Evolutionary conservation across 2,329 filamentous ascomycete genomes (phyloP).

Genomic region (Cladophialophora chaetospira): DNA sequence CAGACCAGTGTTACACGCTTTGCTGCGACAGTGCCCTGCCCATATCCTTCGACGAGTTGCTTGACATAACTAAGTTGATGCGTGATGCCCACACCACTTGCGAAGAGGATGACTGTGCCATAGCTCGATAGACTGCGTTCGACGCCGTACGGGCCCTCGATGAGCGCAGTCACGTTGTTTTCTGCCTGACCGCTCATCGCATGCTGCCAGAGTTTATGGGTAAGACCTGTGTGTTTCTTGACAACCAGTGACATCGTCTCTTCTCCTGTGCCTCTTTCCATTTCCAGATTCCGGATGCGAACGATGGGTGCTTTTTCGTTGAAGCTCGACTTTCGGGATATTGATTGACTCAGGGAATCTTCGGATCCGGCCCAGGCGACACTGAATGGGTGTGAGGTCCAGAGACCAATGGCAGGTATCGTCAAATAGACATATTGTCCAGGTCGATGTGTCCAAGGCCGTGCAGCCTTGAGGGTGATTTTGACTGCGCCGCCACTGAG

Average conservation of each 20-base stretch:
- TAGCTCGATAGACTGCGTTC: slow-evolving; percentile 88
- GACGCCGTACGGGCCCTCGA: slow-evolving; percentile 87
- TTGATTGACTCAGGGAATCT: slow-evolving; percentile 40
- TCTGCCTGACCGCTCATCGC: slow-evolving; percentile 58
- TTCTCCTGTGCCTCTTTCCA: slow-evolving; percentile 50
- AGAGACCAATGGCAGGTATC: slow-evolving; percentile 65
- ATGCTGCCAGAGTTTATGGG: slow-evolving; percentile 73
- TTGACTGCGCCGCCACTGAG: slow-evolving; percentile 70
- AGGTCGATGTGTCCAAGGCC: slow-evolving; percentile 65
- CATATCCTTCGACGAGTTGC: slow-evolving; percentile 70
- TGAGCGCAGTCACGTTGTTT: slow-evolving; percentile 68
- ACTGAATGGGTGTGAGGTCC: slow-evolving; percentile 78
- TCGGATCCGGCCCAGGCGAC: slow-evolving; percentile 70
- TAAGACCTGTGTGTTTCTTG: slow-evolving; percentile 85
- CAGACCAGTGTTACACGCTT: slow-evolving; percentile 82
- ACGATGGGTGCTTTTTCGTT: slow-evolving; percentile 34
- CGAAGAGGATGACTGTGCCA: slow-evolving; percentile 86
- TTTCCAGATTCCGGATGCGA: slow-evolving; percentile 54
- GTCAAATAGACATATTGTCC: slow-evolving; percentile 77
- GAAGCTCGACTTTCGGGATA: slow-evolving; percentile 18
- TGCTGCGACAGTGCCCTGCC: slow-evolving; percentile 72
- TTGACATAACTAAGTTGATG: slow-evolving; percentile 89
- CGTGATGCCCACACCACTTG: slow-evolving; percentile 91
- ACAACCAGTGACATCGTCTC: slow-evolving; percentile 77
- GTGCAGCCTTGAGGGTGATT: slow-evolving; percentile 70